A percentile compares a stretch with the other conserved stretches of the same genome.
These are phyloP conservation scores for Candolleomyces eurysporus DNA, from an alignment of 768 basidiomycete species.

Conservation along the genomic window DNA sequence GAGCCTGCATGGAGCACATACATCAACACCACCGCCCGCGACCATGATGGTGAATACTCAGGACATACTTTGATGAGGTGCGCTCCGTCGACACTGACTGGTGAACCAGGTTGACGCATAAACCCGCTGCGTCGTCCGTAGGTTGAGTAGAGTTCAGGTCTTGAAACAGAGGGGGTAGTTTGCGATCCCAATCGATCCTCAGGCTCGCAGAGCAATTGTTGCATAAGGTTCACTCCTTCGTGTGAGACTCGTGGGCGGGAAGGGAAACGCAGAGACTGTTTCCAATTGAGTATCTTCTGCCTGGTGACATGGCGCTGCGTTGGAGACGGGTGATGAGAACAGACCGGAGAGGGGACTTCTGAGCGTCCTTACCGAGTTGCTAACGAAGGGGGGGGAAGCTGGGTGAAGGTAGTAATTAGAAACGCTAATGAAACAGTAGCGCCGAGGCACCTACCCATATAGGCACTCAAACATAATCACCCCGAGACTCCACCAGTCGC, in stretches of 20 bases:
- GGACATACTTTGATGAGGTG: slow-evolving; percentile 77
- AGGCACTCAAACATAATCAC: slow-evolving; percentile 97
- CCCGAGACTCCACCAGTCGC: slow-evolving; percentile 98
- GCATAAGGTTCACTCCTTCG: slow-evolving; percentile 86
- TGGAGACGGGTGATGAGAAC: slow-evolving; percentile 15
- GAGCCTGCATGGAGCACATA: slow-evolving; percentile 47
- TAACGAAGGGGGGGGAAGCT: slow-evolving; percentile 97
- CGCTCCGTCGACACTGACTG: slow-evolving; percentile 74
- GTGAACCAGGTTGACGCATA: slow-evolving; percentile 44
- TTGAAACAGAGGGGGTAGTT: slow-evolving; percentile 59
- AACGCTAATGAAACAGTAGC: slow-evolving; percentile 10
- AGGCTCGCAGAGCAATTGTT: slow-evolving; percentile 88
- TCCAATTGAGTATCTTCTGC: slow-evolving; percentile 98
- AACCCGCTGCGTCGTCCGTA: slow-evolving; percentile 77
- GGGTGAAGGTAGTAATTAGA: slow-evolving; percentile 10
- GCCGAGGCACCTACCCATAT: slow-evolving; percentile 63
- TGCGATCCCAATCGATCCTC: slow-evolving; percentile 91
- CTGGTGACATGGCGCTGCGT: slow-evolving; percentile 85
- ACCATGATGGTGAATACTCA: not conserved
- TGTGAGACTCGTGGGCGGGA: slow-evolving; percentile 77
- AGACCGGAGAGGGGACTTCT: slow-evolving; percentile 7
- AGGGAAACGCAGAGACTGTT: slow-evolving; percentile 84
- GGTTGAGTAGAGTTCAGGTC: slow-evolving; percentile 76
- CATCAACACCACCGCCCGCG: not conserved
- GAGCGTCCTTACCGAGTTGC: slow-evolving; percentile 73